Evolutionary conservation across 1,139 yeast genomes (phyloP), one percentile per base, ranked within the genome.

Genomic region (Debaryomycetaceae sp.): DNA sequence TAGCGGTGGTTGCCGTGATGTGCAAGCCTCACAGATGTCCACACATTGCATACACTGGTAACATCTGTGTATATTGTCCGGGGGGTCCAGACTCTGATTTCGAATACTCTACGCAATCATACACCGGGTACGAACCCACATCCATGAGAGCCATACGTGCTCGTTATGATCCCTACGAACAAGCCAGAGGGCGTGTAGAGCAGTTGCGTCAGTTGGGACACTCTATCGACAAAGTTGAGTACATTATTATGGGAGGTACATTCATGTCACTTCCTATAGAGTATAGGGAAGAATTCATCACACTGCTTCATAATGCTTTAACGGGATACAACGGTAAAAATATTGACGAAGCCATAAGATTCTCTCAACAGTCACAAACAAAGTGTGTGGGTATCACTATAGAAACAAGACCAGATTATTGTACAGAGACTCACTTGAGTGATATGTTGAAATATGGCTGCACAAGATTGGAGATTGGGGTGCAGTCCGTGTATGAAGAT

Each of bases 21-120:
- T 93, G 98, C 71, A 95, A 93, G 65, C 99, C 99, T 4, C 99
- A 93, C 66, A 79, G 99, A 70, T 93, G 99, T 69, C 99, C 99
- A 31, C 99, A 93, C 65, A 95, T 93, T 59, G 98, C 99, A 31
- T 95, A 93, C 64, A 93, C 99, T 0, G 99, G 99, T 49, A 93
- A 93, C 60, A 93, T 93, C 50, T 93, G 99, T 74, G 99, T 93
- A 13, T 93, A 93, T 63, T 93, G 99, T 69, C 99, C 99, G 5
- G 99, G 99, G 48, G 99, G 99, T 1, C 99, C 99, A 2, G 99
- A 93, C 64, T 86, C 96, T 1, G 99, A 93, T 68, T 93, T 93
- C 60, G 99, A 93, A 62, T 93, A 93, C 64, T 88, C 97, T 1
- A 93, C 99, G 2, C 99, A 93, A 66, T 90, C 98, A 2, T 93